Evolutionary conservation across 441 rosid species (phyloP), one percentile per base, ranked within the genome.

Genomic region (Populus hybrid): DNA sequence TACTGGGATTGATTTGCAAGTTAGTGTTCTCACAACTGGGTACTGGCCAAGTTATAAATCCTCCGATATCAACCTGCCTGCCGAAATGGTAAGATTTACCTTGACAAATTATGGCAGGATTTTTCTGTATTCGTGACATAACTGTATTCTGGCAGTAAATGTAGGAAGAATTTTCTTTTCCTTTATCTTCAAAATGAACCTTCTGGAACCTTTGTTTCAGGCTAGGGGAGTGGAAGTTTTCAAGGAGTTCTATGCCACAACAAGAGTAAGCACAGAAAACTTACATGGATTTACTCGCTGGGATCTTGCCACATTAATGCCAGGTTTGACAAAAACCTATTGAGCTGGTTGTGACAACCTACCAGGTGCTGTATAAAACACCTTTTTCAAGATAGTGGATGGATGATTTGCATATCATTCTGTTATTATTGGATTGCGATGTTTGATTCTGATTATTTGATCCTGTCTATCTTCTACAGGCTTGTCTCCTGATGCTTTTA

Each of bases 11-110:
- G 99, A 94, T 78, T 86, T 94, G 77, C 82, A 95, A 0, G 99
- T 97, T 32, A 94, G 94, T 81, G 98, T 97, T 83, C 94, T 97
- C 23, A 97, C 99, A 21, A 92, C 99, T 71, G 97, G 99, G 57
- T 93, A 91, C 81, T 97, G 99, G 99, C 99, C 99, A 46, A 97
- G 95, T 84, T 94, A 97, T 82, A 97, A 94, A 77, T 92, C 99
- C 40, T 92, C 90, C 78, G 95, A 97, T 87, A 87, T 92, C 53
- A 97, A 89, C 67, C 95, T 97, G 32, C 99, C 99, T 6, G 85
- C 88, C 30, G 99, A 94, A 87, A 94, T 97, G 99, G 99, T 94
- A 86, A 23, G 46, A 74, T 10, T 69, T 26, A 5, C 34, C 12
- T 69, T 20, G 21, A 4, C 24, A 23, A 16, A 18, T 18, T 10